A percentile compares a stretch with the other conserved stretches of the same genome.
Conservation (phyloP, 2,329 filamentous ascomycete genomes). For the Fusarium anthophilum region DNA sequence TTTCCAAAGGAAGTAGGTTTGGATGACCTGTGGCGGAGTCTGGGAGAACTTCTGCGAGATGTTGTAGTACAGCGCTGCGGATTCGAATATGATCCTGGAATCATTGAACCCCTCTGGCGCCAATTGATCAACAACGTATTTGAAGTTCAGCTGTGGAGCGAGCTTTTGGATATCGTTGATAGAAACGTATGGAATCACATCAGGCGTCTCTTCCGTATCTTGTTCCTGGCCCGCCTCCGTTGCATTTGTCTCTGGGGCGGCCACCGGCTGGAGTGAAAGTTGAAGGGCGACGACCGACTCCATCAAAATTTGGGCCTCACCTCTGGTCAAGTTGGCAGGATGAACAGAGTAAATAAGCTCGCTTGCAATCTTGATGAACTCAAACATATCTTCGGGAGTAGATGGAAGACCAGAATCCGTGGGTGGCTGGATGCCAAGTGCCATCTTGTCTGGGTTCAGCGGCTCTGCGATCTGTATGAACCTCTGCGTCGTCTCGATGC, state of each 20-base stretch:
- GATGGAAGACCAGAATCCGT: neutral
- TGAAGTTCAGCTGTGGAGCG: conserved; percentile 15
- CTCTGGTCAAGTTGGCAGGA: conserved; percentile 14
- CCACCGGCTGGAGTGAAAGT: neutral
- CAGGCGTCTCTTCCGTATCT: neutral
- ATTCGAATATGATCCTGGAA: conserved; percentile 61
- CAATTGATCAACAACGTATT: conserved; percentile 3
- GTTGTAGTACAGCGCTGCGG: conserved; percentile 68
- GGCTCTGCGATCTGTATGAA: neutral
- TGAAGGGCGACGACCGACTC: neutral
- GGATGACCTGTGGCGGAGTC: conserved; percentile 63
- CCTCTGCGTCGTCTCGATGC: conserved; percentile 9
- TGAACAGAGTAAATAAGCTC: conserved; percentile 8
- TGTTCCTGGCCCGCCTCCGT: neutral
- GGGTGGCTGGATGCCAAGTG: neutral
- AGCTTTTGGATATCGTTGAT: neutral
- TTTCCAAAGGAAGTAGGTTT: conserved; percentile 73
- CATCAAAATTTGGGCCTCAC: neutral
- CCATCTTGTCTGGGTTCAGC: neutral
- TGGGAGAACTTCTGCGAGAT: conserved; percentile 64
- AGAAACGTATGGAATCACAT: neutral
- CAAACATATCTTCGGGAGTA: neutral
- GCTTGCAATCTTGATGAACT: neutral
- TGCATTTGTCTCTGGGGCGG: neutral
- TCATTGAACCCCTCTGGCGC: neutral